Evolutionary conservation across 2,329 filamentous ascomycete genomes (phyloP).

Genomic region (Pleomassaria siparia): DNA sequence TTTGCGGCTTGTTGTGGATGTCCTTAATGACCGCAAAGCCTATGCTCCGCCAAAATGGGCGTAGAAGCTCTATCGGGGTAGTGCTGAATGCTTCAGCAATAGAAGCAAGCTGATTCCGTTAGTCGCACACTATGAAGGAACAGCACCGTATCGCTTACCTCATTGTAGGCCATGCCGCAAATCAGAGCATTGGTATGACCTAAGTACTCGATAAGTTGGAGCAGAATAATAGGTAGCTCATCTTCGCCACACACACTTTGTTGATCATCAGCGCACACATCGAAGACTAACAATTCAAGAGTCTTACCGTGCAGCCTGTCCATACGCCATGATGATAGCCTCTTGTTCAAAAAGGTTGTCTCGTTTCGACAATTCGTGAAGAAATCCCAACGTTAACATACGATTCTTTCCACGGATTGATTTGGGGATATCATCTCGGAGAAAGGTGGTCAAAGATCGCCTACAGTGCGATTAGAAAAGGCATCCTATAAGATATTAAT

Average conservation of each 20-base stretch:
- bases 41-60: slow-evolving; percentile 85
- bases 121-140: not conserved
- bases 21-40: slow-evolving; percentile 83
- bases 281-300: not conserved
- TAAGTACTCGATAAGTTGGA: slow-evolving; percentile 82
- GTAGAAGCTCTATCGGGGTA: slow-evolving; percentile 69
- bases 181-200: slow-evolving; percentile 80
- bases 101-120: slow-evolving; percentile 59
- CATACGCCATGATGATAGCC: slow-evolving; percentile 82
- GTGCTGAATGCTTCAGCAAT: slow-evolving; percentile 67
- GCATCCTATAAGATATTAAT: not conserved
- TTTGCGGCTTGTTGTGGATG: slow-evolving; percentile 76
- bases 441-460: slow-evolving; percentile 66
- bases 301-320: slow-evolving; percentile 71
- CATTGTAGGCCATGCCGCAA: slow-evolving; percentile 79
- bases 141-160: slow-evolving; percentile 51
- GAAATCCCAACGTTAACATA: slow-evolving; percentile 67
- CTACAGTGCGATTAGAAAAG: slow-evolving; percentile 42
- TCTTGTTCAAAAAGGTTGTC: slow-evolving; percentile 71
- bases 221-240: slow-evolving; percentile 81
- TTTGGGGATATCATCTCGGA: slow-evolving; percentile 53
- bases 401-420: slow-evolving; percentile 64
- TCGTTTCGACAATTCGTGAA: slow-evolving; percentile 72
- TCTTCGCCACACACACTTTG: slow-evolving; percentile 70
- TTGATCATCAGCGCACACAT: slow-evolving; percentile 9